Evolutionary conservation across 163 green algal genomes (phyloP).

Genomic region (Dunaliella salina): DNA sequence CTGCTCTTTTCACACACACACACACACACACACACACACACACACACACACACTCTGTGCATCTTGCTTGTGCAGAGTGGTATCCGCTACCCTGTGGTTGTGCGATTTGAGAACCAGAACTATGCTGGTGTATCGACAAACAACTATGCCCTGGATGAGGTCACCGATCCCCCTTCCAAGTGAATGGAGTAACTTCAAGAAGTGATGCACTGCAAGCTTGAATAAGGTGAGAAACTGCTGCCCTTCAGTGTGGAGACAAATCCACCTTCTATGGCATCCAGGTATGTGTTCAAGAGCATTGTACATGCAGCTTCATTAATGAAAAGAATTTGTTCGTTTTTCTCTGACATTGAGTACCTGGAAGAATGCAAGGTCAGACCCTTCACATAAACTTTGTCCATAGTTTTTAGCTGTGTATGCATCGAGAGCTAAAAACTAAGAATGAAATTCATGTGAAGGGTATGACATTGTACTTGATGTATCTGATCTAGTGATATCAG

Average conservation of each 20-base stretch:
- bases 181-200: background rate
- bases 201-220: background rate
- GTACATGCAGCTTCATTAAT: background rate
- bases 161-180: conserved; percentile 38
- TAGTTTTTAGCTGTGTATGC: too few species aligned
- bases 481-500: too few species aligned
- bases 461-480: too few species aligned
- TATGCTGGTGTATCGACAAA: conserved; percentile 95
- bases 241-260: background rate
- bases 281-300: background rate
- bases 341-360: background rate
- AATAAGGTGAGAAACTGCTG: background rate
- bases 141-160: conserved; percentile 96
- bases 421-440: too few species aligned
- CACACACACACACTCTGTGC: background rate
- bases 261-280: background rate
- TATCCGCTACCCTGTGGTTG: conserved; percentile 94
- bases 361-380: too few species aligned
- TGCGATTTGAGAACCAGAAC: conserved; percentile 96
- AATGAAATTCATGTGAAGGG: too few species aligned
- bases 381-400: too few species aligned
- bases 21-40: background rate
- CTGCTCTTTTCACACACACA: background rate
- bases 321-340: background rate
- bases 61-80: conserved; percentile 64